Evolutionary conservation across 2,329 filamentous ascomycete species (phyloP), one percentile per base, ranked within the genome.

Genomic region (Gliomastix tumulicola): DNA sequence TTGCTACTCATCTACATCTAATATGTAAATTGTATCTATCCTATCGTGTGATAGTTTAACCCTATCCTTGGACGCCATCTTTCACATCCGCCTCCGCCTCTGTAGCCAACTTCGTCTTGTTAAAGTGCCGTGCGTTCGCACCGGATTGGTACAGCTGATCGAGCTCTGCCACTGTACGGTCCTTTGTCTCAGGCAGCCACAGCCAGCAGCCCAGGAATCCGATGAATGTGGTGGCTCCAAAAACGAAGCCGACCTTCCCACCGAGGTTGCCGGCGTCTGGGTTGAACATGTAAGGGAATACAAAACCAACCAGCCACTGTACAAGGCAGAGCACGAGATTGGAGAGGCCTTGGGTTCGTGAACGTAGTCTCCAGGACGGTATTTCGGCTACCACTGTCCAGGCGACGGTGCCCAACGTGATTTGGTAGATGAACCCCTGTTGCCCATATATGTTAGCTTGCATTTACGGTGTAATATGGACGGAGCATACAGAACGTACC

Each of bases 201-300:
- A 27, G 15, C 23, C 23, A 27, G 23, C 23, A 27, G 23, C 23
- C 23, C 12, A 27, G 12, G 23, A 27, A 27, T 12, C 23, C 23
- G 12, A 27, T 27, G 12, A 27, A 27, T 11, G 23, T 27, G 15
- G 23, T 27, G 23, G 12, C 23, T 6, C 23, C 35, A 23, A 60
- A 60, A 18, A 60, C 13, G 32, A 60, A 59, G 54, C 60, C 59
- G 39, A 60, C 46, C 41, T 53, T 61, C 21, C 57, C 57, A 0
- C 57, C 57, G 57, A 57, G 60, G 38, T 61, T 60, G 3, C 60
- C 37, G 36, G 60, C 51, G 37, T 60, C 54, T 0, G 57, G 57
- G 43, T 60, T 60, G 42, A 61, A 60, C 21, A 60, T 60, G 43
- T 48, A 61, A 0, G 57, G 57, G 22, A 60, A 60, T 1, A 60